Conservation (phyloP, 2,329 filamentous ascomycete species). For the Botrytis byssoidea region DNA sequence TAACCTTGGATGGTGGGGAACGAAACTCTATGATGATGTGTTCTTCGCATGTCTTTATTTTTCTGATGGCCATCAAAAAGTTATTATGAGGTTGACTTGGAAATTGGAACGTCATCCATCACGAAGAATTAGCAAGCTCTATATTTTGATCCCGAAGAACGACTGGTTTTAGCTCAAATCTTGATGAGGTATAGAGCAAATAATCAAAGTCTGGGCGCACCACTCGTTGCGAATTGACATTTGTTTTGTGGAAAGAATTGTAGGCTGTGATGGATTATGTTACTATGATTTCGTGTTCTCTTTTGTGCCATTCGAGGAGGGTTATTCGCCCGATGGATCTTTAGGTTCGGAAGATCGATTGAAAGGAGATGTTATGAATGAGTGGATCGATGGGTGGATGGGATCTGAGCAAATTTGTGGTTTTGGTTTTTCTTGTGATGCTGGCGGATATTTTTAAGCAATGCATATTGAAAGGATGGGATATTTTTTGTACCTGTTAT, state of each 20-base stretch:
- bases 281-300: constrained; percentile 11
- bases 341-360: neutral
- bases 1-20: neutral
- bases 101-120: neutral
- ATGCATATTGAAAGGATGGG: neutral
- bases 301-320: neutral
- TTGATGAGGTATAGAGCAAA: neutral
- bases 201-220: neutral
- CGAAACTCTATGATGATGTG: neutral
- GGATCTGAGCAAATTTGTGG: neutral
- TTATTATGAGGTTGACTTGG: neutral
- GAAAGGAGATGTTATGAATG: neutral
- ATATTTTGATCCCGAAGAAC: neutral
- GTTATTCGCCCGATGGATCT: neutral
- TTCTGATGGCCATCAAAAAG: neutral
- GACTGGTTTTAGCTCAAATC: neutral
- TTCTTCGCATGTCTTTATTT: neutral
- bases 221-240: neutral
- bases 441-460: constrained; percentile 11
- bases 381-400: neutral
- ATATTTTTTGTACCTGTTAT: neutral
- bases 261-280: constrained; percentile 8
- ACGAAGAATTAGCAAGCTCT: neutral
- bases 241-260: neutral
- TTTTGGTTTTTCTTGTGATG: neutral